phyloP scores from a whole-genome alignment of 805 yeast genomes.

The Huiozyma naganishii region DNA sequence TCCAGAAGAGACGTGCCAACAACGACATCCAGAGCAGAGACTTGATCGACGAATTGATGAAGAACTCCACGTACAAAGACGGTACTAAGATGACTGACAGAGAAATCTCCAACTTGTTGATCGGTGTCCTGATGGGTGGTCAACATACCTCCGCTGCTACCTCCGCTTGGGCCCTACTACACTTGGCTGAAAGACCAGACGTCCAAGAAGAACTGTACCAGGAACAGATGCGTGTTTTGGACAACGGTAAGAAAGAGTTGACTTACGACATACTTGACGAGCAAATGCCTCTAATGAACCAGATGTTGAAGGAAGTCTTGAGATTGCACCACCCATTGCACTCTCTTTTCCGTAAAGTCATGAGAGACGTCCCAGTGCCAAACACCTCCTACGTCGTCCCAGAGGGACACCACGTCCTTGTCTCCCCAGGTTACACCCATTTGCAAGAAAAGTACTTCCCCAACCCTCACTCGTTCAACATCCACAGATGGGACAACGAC shows the following conservation, averaged over 20 bases:
- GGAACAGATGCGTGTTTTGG: slow-evolving; percentile 60
- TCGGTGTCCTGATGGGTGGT: slow-evolving; percentile 98
- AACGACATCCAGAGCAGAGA: slow-evolving; percentile 81
- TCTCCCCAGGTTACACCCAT: slow-evolving; percentile 88
- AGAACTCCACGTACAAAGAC: slow-evolving; percentile 77
- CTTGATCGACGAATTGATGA: slow-evolving; percentile 79
- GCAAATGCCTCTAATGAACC: slow-evolving; percentile 70
- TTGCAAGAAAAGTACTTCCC: slow-evolving; percentile 72
- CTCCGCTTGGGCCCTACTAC: slow-evolving; percentile 88
- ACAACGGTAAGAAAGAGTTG: slow-evolving; percentile 45
- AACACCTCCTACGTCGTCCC: slow-evolving; percentile 76
- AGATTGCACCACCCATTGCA: slow-evolving; percentile 96
- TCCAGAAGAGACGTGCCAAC: slow-evolving; percentile 57
- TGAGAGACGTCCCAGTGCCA: slow-evolving; percentile 68
- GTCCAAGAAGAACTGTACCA: slow-evolving; percentile 70
- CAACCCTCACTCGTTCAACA: slow-evolving; percentile 58
- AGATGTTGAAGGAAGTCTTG: slow-evolving; percentile 82
- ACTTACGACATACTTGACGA: slow-evolving; percentile 68
- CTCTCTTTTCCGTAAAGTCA: slow-evolving; percentile 88
- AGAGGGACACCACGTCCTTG: slow-evolving; percentile 77
- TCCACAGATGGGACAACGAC: slow-evolving; percentile 72
- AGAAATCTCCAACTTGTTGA: slow-evolving; percentile 85
- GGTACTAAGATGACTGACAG: slow-evolving; percentile 91
- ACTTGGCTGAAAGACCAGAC: slow-evolving; percentile 78
- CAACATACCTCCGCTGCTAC: slow-evolving; percentile 97